Base-by-base conservation (phyloP, 2,329 filamentous ascomycete species). In the Sclerotinia minor region DNA sequence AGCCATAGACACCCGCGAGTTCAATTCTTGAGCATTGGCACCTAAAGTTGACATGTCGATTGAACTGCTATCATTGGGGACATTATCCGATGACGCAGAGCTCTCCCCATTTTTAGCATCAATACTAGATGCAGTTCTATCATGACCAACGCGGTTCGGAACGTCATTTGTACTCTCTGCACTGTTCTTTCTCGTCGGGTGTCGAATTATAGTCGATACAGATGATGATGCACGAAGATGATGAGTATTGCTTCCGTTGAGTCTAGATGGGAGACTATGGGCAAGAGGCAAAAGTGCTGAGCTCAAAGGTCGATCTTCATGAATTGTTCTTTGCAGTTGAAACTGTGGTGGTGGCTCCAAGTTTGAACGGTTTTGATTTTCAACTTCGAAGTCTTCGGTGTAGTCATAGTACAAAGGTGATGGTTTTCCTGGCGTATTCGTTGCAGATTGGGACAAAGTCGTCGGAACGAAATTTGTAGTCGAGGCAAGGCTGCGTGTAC, bases 381-480 rank as follows among this genome's bases (percentile, higher is more conserved):
- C 75, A 15, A 71, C 68, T n/a, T 76, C 74, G 55, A 77, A 78
- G 41, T 77, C 73, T 64, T 78, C 76, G 1, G 76, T 76, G 67
- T 78, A 78, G 61, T 77, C 76, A 68, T 78, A 77, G 61, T 77
- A 78, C 32, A 76, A 63, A 38, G 76, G 76, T 45, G 75, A 76
- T 26, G 71, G 60, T 54, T 74, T 75, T 64, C 71, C 71, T 24
- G 74, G 73, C 3, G 76, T 76, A 29, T 73, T 74, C n/a, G 72
- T 69, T 26, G 68, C 70, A 24, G 75, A 76, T 24, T 69, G 65
- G 19, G 70, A 67, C 44, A 68, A 58, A 8, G 60, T 67, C 54
- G 50, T 61, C 13, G 69, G 63, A 50, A 72, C 72, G 5, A 71
- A 67, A 71, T 76, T 76, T 21, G 69, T 64, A 38, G 74, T 76